phyloP scores from a whole-genome alignment of 179 eudicot species.

The Silene vulgaris region DNA sequence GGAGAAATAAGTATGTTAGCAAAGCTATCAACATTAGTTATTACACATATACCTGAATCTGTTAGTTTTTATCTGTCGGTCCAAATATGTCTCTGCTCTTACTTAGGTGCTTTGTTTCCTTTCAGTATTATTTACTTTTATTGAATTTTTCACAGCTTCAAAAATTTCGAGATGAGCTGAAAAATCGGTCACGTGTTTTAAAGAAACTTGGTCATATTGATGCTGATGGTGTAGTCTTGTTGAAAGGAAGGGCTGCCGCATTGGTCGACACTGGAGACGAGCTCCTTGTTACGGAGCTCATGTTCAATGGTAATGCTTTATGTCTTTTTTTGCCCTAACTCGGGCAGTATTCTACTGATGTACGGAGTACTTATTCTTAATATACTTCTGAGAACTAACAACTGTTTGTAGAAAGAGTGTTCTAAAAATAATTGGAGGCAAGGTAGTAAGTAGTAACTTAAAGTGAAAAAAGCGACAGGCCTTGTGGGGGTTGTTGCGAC shows the following conservation, averaged over 20 bases:
- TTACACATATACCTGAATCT: not conserved
- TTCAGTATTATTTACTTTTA: not conserved
- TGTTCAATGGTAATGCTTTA: slow-evolving; percentile 71
- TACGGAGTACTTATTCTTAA: not conserved
- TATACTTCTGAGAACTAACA: not conserved
- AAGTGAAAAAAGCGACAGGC: not conserved
- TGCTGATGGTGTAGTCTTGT: slow-evolving; percentile 86
- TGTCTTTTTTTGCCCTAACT: not conserved
- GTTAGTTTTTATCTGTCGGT: no score
- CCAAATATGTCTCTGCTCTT: not conserved
- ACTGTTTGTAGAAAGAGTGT: not conserved
- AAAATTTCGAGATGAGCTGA: slow-evolving; percentile 93
- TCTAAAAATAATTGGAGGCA: not conserved
- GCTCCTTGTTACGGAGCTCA: slow-evolving; percentile 88
- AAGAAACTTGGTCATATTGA: slow-evolving; percentile 95
- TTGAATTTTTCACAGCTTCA: slow-evolving; percentile 64
- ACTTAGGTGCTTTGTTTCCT: not conserved
- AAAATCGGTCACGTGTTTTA: slow-evolving; percentile 85
- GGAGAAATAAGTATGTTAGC: not conserved
- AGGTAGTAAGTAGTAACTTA: not conserved
- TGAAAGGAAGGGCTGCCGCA: slow-evolving; percentile 94
- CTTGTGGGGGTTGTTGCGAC: not conserved
- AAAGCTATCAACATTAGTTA: not conserved
- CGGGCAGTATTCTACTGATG: not conserved
- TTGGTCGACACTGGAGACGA: slow-evolving; percentile 95